Evolutionary conservation across 805 yeast species (phyloP), one percentile per base, ranked within the genome.

Genomic region (Metschnikowia lachancei): DNA sequence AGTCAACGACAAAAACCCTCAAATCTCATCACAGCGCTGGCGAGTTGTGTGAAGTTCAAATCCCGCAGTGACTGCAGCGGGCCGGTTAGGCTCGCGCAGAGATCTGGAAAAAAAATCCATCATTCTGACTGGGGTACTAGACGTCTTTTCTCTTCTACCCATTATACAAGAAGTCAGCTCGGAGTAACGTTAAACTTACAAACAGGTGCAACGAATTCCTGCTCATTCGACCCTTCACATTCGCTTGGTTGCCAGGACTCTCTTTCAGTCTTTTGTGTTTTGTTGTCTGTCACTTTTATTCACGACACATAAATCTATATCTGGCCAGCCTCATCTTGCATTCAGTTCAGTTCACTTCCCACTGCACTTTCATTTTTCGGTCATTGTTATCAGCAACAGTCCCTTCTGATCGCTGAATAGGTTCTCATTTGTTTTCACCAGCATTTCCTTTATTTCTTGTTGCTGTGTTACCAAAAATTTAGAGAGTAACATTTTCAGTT

Each of bases 31-130:
- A 10, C 16, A 12, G 24, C 30, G 28, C 40, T 26, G 16, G 13
- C 16, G n/a, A 37, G 49, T 39, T 39, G 52, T 49, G 52, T 46
- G 50, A 43, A 35, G 50, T 34, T 46, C 50, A 46, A 43, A 41
- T 40, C 22, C 33, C 30, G 36, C 43, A 20, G 37, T 29, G 41
- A 31, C 36, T 33, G 36, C 36, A 33, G 36, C 36, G 36, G 22
- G 31, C n/a, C 40, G 39, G 20, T 13, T 14, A 28, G 40, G 30
- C 20, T 22, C 47, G 53, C 53, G 53, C 53, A 47, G 51, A 50
- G 51, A 50, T 50, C 53, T 43, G 43, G 36, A 47, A 46, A 49
- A 49, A 49, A 46, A 50, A 46, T 37, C 44, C 7, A 19, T 17
- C 36, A 4, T 16, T 7, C 20, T 17, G 19, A 22, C n/a, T 20